Evolutionary conservation across 164 flowering plant species (phyloP).

Genomic region (Dillenia turbinata): DNA sequence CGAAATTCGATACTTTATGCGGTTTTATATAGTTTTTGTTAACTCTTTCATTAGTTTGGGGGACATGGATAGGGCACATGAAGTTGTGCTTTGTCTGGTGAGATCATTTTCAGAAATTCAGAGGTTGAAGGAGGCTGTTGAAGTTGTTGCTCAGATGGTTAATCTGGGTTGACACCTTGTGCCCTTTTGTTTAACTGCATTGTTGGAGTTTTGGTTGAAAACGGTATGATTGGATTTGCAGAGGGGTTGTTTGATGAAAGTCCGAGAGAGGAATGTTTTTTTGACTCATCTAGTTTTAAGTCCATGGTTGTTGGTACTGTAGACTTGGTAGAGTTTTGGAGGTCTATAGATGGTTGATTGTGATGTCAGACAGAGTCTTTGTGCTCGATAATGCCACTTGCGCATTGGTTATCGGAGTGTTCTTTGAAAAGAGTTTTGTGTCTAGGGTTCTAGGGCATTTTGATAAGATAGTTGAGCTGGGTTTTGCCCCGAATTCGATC

Average conservation of each 20-base stretch:
- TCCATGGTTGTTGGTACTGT: conserved; percentile 59
- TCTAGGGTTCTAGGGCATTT: conserved; percentile 53
- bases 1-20: conserved; percentile 59
- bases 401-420: conserved; percentile 45
- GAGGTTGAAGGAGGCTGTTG: conserved; percentile 61
- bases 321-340: conserved; percentile 43
- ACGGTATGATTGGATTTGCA: conserved; percentile 47
- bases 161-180: conserved; percentile 53
- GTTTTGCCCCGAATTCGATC: conserved; percentile 65
- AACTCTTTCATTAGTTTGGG: conserved; percentile 49
- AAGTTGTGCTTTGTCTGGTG: conserved; percentile 67
- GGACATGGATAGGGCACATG: conserved; percentile 60
- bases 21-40: conserved; percentile 67
- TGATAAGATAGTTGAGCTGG: conserved; percentile 50
- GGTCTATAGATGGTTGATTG: conserved; percentile 62
- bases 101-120: conserved; percentile 56
- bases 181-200: conserved; percentile 47
- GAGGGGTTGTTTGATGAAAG: conserved; percentile 78
- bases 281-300: conserved; percentile 53
- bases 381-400: conserved; percentile 56
- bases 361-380: conserved; percentile 47
- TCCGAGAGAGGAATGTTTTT: conserved; percentile 52
- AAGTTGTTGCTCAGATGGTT: conserved; percentile 70
- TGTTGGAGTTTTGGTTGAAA: conserved; percentile 29
- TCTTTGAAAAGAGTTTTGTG: conserved; percentile 49